Evolutionary conservation across 2,329 filamentous ascomycete species (phyloP), one percentile per base, ranked within the genome.

Genomic region (Pseudocercospora crystallina): DNA sequence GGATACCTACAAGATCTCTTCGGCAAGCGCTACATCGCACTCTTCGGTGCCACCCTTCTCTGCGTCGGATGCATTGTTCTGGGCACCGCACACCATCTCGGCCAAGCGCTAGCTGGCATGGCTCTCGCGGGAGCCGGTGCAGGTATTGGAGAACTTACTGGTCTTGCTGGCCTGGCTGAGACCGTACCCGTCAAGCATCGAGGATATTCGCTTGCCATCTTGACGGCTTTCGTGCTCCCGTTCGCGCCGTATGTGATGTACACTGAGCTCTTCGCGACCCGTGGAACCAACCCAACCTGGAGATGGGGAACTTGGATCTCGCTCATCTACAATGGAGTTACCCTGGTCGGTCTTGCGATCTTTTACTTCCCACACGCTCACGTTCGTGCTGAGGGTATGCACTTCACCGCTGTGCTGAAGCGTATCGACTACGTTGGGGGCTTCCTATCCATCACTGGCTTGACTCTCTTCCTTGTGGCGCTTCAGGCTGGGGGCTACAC

Each of bases 61-160:
- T 73, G 82, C 31, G 53, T 84, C 20, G 83, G 82, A 26, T 80
- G 81, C 73, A 77, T 84, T 43, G 72, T 85, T 33, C 76, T 76
- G 49, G 78, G 79, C 9, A 81, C 80, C 2, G 79, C 82, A 2
- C 67, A 80, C 30, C 53, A 83, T 83, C 59, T 72, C 43, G 68
- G 58, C 15, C 65, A 67, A 47, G 61, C 66, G 10, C 54, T 73
- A 11, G 77, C 80, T 78, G 77, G 77, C 30, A 79, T 79, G 75
- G 75, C 76, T 5, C 73, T 87, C 53, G 77, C 83, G 7, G 85
- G 85, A 2, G 73, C 80, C 5, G 84, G 84, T 30, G 83, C 84
- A 11, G 85, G 84, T 12, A 77, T 87, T 54, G 83, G 83, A 57
- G 84, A 87, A 65, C 71, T 87, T 30, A 87, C 83, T 5, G 83